These are phyloP conservation scores for Fraxinus anomala DNA, from an alignment of 257 asterid genomes.

Conservation along the genomic window DNA sequence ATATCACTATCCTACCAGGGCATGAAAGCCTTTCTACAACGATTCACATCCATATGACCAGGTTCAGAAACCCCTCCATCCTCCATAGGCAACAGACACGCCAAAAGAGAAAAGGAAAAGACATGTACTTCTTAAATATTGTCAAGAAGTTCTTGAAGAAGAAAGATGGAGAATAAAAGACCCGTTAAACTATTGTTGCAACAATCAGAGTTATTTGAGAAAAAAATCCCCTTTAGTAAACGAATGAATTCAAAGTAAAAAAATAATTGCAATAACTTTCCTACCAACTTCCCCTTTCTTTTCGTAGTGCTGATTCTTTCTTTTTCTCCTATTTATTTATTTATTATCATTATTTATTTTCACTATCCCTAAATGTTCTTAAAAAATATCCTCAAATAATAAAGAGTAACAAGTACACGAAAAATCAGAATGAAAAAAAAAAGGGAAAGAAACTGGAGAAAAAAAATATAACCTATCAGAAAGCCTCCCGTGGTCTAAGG, in stretches of 20 bases:
- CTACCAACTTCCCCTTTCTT: not conserved
- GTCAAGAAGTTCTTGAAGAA: not conserved
- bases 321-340: not conserved
- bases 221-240: not conserved
- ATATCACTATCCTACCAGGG: not conserved
- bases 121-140: not conserved
- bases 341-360: not conserved
- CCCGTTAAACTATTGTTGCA: not conserved
- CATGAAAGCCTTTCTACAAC: conserved; percentile 4
- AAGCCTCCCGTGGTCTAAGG: conserved; percentile 82
- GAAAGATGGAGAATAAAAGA: not conserved
- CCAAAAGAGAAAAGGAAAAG: not conserved
- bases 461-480: conserved; percentile 64
- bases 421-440: conserved; percentile 6
- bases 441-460: conserved; percentile 14
- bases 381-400: not conserved
- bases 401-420: not conserved
- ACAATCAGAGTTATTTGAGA: too few species aligned
- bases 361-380: not conserved
- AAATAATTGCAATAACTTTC: not conserved
- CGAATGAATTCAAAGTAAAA: not conserved
- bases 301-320: not conserved
- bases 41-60: not conserved
- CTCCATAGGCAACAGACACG: not conserved
- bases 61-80: not conserved